Evolutionary conservation across 805 yeast genomes (phyloP), one percentile per base, ranked within the genome.

Genomic region (Pichia thaimueangensis): DNA sequence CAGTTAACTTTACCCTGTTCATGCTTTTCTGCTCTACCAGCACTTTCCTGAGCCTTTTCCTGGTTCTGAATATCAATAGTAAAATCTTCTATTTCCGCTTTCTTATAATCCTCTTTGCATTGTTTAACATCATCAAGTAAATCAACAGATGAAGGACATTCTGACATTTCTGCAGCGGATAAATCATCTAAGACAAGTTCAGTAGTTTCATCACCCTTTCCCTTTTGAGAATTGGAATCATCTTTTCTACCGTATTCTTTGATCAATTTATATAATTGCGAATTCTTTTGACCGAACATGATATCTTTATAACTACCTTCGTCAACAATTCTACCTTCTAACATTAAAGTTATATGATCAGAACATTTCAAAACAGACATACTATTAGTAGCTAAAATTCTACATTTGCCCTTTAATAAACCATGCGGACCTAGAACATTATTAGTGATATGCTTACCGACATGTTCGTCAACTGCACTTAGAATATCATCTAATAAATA

Each of bases 381-480:
- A 0, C 79, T 69, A 55, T 80, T 80, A 2, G 86, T 80, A 4
- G 82, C 70, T 40, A 80, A 62, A 30, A 80, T 63, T 24, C 75
- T 65, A 3, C 83, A 74, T 50, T 77, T 78, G 3, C 71, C 57
- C 8, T 64, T 62, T 38, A 80, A 60, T 12, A 80, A 49, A 21
- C 84, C 84, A 9, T 54, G 47, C 8, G 50, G 56, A 28, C 69
- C 65, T 15, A 78, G 54, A 13, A 79, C 82, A 30, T 68, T 53
- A 6, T 80, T 81, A 51, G 85, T 80, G 54, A 93, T 69, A 57
- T 87, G 95, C 50, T 78, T 79, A 11, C 96, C 91, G 49, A 93
- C 98, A 60, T 93, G 98, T 54, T 88, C 97, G 64, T 93, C 98
- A 32, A 93, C 98, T 21, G 98, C 98, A 59, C 95, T 83, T 46